Percentiles rank a stretch among this genome's conserved stretches.
These are phyloP conservation scores for Monosporascus sp. DNA, from an alignment of 2,329 filamentous ascomycete genomes.

Conservation along the genomic window DNA sequence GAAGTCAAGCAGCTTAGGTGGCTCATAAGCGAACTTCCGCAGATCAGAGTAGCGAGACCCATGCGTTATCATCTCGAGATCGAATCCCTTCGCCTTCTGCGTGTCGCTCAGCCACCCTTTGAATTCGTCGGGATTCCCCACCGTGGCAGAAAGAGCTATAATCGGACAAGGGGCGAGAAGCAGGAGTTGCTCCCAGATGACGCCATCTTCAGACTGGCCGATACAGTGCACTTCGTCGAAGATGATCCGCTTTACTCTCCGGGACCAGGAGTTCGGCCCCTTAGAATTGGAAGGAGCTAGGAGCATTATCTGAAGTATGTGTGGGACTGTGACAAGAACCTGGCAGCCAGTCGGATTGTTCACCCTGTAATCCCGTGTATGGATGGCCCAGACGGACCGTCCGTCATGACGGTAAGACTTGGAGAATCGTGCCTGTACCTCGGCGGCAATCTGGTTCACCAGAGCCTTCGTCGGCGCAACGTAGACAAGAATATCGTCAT, in stretches of 20 bases:
- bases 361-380: conserved; percentile 70
- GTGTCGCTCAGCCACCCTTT: conserved; percentile 61
- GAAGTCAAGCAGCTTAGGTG: conserved; percentile 45
- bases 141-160: conserved; percentile 73
- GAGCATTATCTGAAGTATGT: conserved; percentile 76
- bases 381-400: conserved; percentile 72
- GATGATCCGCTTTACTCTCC: conserved; percentile 67
- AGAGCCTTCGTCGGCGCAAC: conserved; percentile 78
- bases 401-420: conserved; percentile 58
- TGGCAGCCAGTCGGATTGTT: conserved; percentile 71
- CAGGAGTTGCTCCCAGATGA: conserved; percentile 75
- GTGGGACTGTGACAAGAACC: conserved; percentile 71
- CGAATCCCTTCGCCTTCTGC: conserved; percentile 57
- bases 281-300: conserved; percentile 60
- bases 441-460: conserved; percentile 78
- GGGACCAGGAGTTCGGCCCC: conserved; percentile 52
- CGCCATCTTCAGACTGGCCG: conserved; percentile 68
- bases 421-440: conserved; percentile 68
- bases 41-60: conserved; percentile 69
- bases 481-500: conserved; percentile 70
- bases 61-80: conserved; percentile 66
- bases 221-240: conserved; percentile 83
- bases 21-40: conserved; percentile 65
- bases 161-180: conserved; percentile 72
- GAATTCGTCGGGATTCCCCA: conserved; percentile 71